Evolutionary conservation across 495 filamentous ascomycete genomes (phyloP), one percentile per base, ranked within the genome.

Genomic region (Neurospora sp.): DNA sequence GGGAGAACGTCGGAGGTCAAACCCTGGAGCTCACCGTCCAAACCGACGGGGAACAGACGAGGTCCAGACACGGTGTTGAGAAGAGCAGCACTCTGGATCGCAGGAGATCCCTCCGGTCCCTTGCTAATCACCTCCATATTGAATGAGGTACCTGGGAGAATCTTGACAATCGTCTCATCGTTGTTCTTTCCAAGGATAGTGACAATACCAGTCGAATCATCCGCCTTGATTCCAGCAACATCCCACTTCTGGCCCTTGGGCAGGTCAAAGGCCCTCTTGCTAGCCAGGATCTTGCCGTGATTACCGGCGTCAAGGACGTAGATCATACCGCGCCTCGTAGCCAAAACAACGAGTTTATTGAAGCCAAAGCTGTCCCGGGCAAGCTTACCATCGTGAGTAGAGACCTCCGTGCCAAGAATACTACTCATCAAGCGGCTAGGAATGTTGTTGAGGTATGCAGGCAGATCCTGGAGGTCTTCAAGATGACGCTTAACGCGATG

Each of bases 401-500:
- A 78, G 20, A 76, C 79, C 46, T 88, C 86, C 2, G 83, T 85
- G 65, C 87, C 88, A 35, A 92, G 69, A n/a, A 97, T 85, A 73
- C 89, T 93, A 74, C 88, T 87, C 12, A 93, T 75, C 39, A 97
- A 79, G 27, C 91, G 89, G 39, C 80, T 76, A 11, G 92, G 92
- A 27, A 95, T 83, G 27, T 82, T 82, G 76, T 88, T 83, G 14
- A 96, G 80, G 84, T 90, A 96, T 0, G 85, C 86, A 5, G 93
- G 94, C n/a, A 98, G 85, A 76, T 93, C 83, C 76, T 92, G 83
- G 44, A 98, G 86, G 75, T 98, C 95, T 44, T 87, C 83, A 10
- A 91, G 71, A 78, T 99, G 96, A 59, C 96, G 90, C 74, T 89
- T 91, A 14, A 97, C 85, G 3, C 96, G 90, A 81, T 98, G 94